A percentile compares a stretch with the other conserved stretches of the same genome.
Conservation (phyloP, 2,329 filamentous ascomycete genomes). For the Basipetospora sp. region DNA sequence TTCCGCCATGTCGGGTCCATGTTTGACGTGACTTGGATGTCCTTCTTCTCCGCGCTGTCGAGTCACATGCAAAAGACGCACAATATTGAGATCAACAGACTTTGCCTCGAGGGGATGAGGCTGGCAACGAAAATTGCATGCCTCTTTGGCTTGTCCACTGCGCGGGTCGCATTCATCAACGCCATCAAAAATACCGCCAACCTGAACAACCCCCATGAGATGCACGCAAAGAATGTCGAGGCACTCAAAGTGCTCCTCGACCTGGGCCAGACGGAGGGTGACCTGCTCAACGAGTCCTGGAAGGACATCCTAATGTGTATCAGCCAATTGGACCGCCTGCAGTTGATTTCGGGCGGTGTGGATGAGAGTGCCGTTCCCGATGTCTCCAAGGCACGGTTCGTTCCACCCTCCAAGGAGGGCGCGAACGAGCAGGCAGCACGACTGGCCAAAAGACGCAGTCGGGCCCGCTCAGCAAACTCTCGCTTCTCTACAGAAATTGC, state of each 20-base stretch:
- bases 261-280: slow-evolving; percentile 82
- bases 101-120: slow-evolving; percentile 92
- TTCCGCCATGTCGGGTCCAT: slow-evolving; percentile 92
- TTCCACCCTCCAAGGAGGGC: slow-evolving; percentile 40
- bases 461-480: slow-evolving; percentile 36
- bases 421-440: slow-evolving; percentile 22
- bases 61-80: slow-evolving; percentile 87
- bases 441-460: slow-evolving; percentile 18
- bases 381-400: slow-evolving; percentile 67
- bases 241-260: slow-evolving; percentile 84
- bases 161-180: slow-evolving; percentile 85
- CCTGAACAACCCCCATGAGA: slow-evolving; percentile 86
- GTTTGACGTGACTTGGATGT: slow-evolving; percentile 99
- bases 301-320: slow-evolving; percentile 89
- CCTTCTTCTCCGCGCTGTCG: slow-evolving; percentile 85
- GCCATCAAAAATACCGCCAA: slow-evolving; percentile 89
- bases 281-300: slow-evolving; percentile 80
- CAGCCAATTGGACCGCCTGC: slow-evolving; percentile 86
- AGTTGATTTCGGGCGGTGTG: slow-evolving; percentile 86
- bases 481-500: slow-evolving; percentile 67
- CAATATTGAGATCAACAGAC: slow-evolving; percentile 77
- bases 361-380: slow-evolving; percentile 87
- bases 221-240: slow-evolving; percentile 91
- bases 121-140: slow-evolving; percentile 87
- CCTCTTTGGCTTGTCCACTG: slow-evolving; percentile 83